Percentiles rank a stretch among this genome's conserved stretches.
Evolutionary conservation across 257 asterid species (phyloP).

Genomic region (Solanum chmielewskii): DNA sequence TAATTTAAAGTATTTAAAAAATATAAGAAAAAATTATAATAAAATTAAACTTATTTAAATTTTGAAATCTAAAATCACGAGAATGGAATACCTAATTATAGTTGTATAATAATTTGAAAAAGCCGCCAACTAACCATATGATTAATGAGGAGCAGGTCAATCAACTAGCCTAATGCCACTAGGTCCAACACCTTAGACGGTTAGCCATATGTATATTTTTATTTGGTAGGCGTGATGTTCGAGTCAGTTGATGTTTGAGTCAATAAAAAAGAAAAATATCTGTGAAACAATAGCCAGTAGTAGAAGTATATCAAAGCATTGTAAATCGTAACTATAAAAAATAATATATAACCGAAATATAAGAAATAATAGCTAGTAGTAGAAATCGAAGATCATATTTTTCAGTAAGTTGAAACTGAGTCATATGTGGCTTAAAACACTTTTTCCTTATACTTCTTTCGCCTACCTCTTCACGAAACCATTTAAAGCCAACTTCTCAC

Average conservation of each 20-base stretch:
- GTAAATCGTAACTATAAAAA: accelerated
- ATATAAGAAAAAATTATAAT: accelerated
- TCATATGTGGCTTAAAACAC: neutral
- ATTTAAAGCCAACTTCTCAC: neutral
- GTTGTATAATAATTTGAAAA: neutral
- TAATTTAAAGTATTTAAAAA: accelerated
- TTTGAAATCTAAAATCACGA: accelerated
- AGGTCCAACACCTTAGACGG: neutral
- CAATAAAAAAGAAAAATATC: too few relatives aligned
- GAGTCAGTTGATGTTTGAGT: too few relatives aligned
- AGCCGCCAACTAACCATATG: neutral
- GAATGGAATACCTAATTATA: neutral
- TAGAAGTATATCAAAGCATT: neutral
- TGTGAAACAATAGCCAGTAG: too few relatives aligned
- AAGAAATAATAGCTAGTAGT: too few relatives aligned
- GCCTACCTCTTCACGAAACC: too few relatives aligned
- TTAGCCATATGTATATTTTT: neutral
- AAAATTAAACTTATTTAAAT: too few relatives aligned
- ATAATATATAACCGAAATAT: too few relatives aligned
- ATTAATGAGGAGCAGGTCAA: neutral
- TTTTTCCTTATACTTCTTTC: too few relatives aligned
- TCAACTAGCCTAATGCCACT: neutral
- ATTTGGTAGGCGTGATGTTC: too few relatives aligned
- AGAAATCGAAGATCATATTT: too few relatives aligned
- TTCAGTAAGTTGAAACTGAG: accelerated